phyloP scores from a whole-genome alignment of 148 eudicot species.

The Spergularia bocconei region DNA sequence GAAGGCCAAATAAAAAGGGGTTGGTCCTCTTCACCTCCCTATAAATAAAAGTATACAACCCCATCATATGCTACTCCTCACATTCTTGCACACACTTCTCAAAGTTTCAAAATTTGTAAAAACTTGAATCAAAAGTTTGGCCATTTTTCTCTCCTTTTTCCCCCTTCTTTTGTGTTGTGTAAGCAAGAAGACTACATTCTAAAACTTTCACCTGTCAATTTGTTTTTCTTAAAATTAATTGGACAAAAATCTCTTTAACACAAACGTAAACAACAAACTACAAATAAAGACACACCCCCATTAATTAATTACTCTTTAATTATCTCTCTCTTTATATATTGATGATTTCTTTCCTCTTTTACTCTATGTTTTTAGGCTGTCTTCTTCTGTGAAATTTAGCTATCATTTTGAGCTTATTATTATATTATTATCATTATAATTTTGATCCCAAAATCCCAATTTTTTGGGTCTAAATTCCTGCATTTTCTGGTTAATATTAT shows the following conservation, averaged over 20 bases:
- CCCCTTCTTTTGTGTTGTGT: neutral
- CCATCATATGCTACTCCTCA: neutral
- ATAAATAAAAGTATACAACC: slow-evolving; percentile 12
- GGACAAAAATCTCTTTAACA: neutral
- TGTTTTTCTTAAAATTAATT: slow-evolving; percentile 4
- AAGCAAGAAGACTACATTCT: slow-evolving; percentile 21
- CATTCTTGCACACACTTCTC: too few relatives aligned
- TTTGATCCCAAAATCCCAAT: neutral
- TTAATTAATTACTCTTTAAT: neutral
- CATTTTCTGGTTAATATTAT: slow-evolving; percentile 14
- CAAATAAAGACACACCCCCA: neutral
- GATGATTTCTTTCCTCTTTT: neutral
- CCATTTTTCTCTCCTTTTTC: neutral
- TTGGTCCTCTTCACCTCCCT: neutral
- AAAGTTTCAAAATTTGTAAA: too few relatives aligned
- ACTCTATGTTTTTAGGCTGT: neutral
- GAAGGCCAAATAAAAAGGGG: too few relatives aligned
- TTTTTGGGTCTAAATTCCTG: neutral
- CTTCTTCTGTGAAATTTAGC: slow-evolving; percentile 2
- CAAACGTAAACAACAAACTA: neutral
- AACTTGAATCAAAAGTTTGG: neutral
- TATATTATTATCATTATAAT: neutral
- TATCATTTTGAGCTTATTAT: neutral
- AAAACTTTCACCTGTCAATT: slow-evolving; percentile 10
- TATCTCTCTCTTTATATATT: neutral